phyloP scores from a whole-genome alignment of 345 rosid species.

The Syzygium grande region DNA sequence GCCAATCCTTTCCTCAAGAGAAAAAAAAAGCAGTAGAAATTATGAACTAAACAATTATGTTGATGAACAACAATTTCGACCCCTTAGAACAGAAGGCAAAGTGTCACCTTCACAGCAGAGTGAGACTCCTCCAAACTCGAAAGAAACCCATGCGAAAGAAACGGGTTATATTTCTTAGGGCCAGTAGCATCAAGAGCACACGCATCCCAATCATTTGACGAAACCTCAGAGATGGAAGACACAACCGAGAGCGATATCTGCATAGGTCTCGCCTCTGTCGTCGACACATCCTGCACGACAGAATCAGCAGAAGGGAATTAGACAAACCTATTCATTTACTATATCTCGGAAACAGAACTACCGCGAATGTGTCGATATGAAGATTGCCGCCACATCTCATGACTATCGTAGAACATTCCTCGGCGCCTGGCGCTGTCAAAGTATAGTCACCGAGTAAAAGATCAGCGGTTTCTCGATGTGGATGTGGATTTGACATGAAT shows the following conservation, averaged over 20 bases:
- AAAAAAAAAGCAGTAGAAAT: neutral
- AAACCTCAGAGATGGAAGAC: constrained; percentile 67
- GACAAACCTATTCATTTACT: neutral
- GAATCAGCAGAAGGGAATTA: neutral
- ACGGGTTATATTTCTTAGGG: constrained; percentile 64
- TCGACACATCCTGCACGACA: constrained; percentile 29
- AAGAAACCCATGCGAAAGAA: constrained; percentile 71
- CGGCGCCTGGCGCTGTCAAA: constrained; percentile 34
- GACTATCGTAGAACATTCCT: constrained; percentile 37
- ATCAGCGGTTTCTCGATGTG: constrained; percentile 25
- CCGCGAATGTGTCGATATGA: neutral
- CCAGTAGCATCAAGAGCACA: constrained; percentile 71
- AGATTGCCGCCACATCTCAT: neutral
- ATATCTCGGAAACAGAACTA: neutral
- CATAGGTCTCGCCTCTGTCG: constrained; percentile 10
- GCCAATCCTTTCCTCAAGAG: neutral
- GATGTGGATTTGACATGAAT: too few species aligned
- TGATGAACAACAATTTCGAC: neutral
- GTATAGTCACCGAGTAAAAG: constrained; percentile 38
- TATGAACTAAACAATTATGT: neutral
- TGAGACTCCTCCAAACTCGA: constrained; percentile 77
- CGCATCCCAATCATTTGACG: constrained; percentile 66
- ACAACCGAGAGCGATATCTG: constrained; percentile 49
- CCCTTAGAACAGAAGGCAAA: neutral
- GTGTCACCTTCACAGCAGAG: constrained; percentile 58